These are phyloP conservation scores for Amanita rubescens DNA, from an alignment of 768 basidiomycete genomes.

Conservation along the genomic window DNA sequence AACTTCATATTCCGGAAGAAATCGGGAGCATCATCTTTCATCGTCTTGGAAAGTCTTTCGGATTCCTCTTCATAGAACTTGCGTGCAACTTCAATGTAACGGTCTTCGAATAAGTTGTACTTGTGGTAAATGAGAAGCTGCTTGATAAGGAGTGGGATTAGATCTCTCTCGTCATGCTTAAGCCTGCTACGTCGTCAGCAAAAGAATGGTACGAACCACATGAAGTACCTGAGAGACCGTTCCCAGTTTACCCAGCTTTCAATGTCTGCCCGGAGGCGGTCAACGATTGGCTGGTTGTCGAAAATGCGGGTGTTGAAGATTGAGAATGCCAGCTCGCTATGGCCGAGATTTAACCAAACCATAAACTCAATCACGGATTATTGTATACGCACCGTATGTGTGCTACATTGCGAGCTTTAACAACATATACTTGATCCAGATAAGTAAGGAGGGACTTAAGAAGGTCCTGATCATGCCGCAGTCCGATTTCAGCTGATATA, in stretches of 20 bases:
- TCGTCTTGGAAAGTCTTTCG: constrained; percentile 22
- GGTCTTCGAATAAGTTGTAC: constrained; percentile 54
- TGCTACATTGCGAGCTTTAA: constrained; percentile 26
- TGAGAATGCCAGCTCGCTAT: constrained; percentile 49
- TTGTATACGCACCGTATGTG: constrained; percentile 38
- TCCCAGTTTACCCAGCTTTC: constrained; percentile 48
- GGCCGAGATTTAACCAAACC: too few species aligned
- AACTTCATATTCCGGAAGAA: constrained; percentile 46
- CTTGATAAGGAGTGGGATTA: constrained; percentile 43
- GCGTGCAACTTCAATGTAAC: constrained; percentile 41
- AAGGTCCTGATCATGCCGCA: constrained; percentile 32
- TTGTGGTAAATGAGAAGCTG: constrained; percentile 51
- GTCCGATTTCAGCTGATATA: background rate
- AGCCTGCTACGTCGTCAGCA: constrained; percentile 19
- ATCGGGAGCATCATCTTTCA: constrained; percentile 35
- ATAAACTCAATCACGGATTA: background rate
- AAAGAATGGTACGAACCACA: background rate
- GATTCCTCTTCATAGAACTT: constrained; percentile 53
- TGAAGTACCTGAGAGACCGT: constrained; percentile 33
- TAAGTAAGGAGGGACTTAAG: constrained; percentile 61
- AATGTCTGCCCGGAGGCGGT: constrained; percentile 38
- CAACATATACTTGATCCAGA: constrained; percentile 62
- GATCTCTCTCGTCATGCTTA: constrained; percentile 29
- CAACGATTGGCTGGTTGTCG: constrained; percentile 33
- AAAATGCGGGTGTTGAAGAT: constrained; percentile 48